phyloP scores from a whole-genome alignment of 2,329 filamentous ascomycete genomes.

The Thelonectria rubi region DNA sequence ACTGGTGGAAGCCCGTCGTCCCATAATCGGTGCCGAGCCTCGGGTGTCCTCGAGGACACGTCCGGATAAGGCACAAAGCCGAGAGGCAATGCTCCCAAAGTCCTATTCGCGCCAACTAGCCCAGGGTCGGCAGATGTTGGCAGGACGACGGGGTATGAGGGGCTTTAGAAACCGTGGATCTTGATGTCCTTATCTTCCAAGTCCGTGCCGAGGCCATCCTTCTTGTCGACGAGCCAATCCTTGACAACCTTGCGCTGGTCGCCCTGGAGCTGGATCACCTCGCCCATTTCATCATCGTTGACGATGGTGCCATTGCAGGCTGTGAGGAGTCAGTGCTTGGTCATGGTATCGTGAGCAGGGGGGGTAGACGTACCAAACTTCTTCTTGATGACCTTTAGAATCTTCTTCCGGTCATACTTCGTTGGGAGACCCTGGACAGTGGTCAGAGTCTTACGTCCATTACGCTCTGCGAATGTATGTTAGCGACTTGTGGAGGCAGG shows the following conservation, averaged over 20 bases:
- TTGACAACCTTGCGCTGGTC: conserved; percentile 99
- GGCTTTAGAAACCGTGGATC: conserved; percentile 68
- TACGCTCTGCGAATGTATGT: conserved; percentile 78
- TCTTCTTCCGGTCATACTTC: conserved; percentile 99
- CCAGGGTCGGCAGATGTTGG: conserved; percentile 45
- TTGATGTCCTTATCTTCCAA: conserved; percentile 98
- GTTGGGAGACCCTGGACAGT: conserved; percentile 98
- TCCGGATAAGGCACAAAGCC: conserved; percentile 44
- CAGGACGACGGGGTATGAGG: conserved; percentile 52
- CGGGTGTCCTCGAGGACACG: conserved; percentile 41
- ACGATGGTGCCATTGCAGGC: conserved; percentile 99
- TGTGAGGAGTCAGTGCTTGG: conserved; percentile 45
- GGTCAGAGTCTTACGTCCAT: conserved; percentile 99
- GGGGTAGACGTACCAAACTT: conserved; percentile 80
- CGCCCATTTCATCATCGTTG: conserved; percentile 93
- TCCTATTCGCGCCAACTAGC: conserved; percentile 45
- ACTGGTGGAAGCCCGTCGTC: conserved; percentile 46
- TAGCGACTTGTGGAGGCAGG: neutral
- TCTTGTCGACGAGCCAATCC: conserved; percentile 96
- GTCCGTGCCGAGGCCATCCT: conserved; percentile 78
- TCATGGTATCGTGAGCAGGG: neutral
- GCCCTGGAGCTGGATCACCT: conserved; percentile 99
- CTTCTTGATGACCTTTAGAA: conserved; percentile 99
- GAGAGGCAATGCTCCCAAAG: conserved; percentile 45
- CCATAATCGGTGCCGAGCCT: conserved; percentile 47